Conservation (phyloP, 2,329 filamentous ascomycete genomes). For the Aspergillus uvarum region DNA sequence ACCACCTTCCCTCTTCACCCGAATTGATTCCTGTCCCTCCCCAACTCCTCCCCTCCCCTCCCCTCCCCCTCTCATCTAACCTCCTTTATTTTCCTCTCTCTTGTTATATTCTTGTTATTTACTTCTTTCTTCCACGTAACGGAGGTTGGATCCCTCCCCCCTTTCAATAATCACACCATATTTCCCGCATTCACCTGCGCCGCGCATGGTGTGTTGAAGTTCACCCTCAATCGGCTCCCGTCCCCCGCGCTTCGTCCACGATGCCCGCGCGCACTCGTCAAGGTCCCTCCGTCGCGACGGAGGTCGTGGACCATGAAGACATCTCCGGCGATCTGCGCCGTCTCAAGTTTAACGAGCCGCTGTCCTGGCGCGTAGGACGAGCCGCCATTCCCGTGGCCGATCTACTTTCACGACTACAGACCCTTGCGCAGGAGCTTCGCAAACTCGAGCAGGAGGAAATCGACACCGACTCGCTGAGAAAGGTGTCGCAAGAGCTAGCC, state of each 20-base stretch:
- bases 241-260: constrained; percentile 29
- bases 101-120: neutral
- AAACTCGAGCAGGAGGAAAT: constrained; percentile 84
- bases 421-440: constrained; percentile 76
- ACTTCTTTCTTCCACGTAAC: neutral
- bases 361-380: constrained; percentile 90
- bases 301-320: constrained; percentile 36
- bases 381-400: constrained; percentile 75
- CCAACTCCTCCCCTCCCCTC: neutral
- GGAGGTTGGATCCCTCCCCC: neutral
- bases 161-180: neutral
- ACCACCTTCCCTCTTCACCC: neutral
- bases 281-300: constrained; percentile 32
- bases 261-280: constrained; percentile 48
- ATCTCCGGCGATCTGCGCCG: constrained; percentile 32
- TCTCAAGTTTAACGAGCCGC: constrained; percentile 78
- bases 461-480: constrained; percentile 76
- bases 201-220: constrained; percentile 24
- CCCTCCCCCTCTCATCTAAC: neutral
- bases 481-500: constrained; percentile 81
- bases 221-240: constrained; percentile 19
- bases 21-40: neutral
- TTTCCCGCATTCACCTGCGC: neutral
- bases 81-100: neutral
- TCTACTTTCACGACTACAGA: constrained; percentile 76